Conservation (phyloP, 495 filamentous ascomycete genomes). For the Parathielavia hyrcaniae region DNA sequence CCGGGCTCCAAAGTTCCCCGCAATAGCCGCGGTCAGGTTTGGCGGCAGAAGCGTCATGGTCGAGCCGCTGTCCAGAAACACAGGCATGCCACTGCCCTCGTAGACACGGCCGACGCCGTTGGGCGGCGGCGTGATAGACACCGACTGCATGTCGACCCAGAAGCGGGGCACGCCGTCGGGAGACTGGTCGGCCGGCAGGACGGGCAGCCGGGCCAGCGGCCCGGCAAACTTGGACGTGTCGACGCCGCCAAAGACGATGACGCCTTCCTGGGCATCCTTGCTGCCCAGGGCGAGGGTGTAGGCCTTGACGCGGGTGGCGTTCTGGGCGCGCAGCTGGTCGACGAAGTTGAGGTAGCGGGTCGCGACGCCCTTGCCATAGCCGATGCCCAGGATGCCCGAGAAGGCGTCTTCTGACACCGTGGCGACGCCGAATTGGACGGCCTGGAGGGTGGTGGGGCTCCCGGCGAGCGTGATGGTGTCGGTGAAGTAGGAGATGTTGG, state of each 20-base stretch:
- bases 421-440: constrained; percentile 45
- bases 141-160: constrained; percentile 56
- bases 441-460: constrained; percentile 31
- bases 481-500: constrained; percentile 41
- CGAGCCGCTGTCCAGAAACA: constrained; percentile 82
- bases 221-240: constrained; percentile 80
- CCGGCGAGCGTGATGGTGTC: constrained; percentile 40
- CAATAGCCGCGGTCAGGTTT: constrained; percentile 54
- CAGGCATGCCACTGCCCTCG: constrained; percentile 49
- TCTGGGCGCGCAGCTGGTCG: constrained; percentile 39
- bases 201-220: constrained; percentile 58
- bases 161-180: constrained; percentile 44
- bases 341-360: constrained; percentile 43
- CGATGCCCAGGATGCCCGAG: constrained; percentile 45
- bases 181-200: constrained; percentile 45
- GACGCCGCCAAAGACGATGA: constrained; percentile 87
- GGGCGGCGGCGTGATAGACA: constrained; percentile 49
- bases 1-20: constrained; percentile 56
- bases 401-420: constrained; percentile 37
- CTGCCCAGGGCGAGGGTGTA: constrained; percentile 45
- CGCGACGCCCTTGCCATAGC: constrained; percentile 38
- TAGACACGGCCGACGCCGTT: constrained; percentile 42
- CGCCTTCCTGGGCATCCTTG: constrained; percentile 52
- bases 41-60: constrained; percentile 83
- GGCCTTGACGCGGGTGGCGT: constrained; percentile 40